A percentile compares a stretch with the other conserved stretches of the same genome.
Conservation (phyloP, 202 grass and related monocot genomes). For the Cymbopogon flexuosus region DNA sequence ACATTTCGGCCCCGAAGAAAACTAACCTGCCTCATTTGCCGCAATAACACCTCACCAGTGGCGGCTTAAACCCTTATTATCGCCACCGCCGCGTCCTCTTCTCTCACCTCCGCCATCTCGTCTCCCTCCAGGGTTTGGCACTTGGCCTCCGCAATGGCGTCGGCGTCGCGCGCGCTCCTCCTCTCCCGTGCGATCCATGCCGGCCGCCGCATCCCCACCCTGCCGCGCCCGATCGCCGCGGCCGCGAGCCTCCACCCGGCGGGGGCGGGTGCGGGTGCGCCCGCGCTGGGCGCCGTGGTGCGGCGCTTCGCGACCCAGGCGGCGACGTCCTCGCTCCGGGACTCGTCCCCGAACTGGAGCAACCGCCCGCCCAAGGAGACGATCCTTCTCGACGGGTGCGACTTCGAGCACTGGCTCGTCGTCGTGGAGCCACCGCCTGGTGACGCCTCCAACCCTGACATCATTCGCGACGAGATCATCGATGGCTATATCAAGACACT, state of each 20-base stretch:
- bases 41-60: background rate
- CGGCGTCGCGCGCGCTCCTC: slow-evolving; percentile 36
- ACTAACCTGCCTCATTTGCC: background rate
- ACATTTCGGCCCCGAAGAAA: background rate
- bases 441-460: slow-evolving; percentile 26
- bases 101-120: background rate
- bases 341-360: slow-evolving; percentile 65
- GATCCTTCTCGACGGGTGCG: slow-evolving; percentile 67
- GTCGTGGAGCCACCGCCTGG: slow-evolving; percentile 60
- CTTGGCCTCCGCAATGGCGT: slow-evolving; percentile 10
- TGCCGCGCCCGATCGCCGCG: slow-evolving; percentile 28
- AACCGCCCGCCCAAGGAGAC: slow-evolving; percentile 67
- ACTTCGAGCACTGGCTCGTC: slow-evolving; percentile 74
- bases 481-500: slow-evolving; percentile 61
- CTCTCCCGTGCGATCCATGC: slow-evolving; percentile 12
- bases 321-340: slow-evolving; percentile 51
- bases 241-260: slow-evolving; percentile 29
- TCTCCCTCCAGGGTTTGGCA: slow-evolving; percentile 27
- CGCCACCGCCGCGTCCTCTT: background rate
- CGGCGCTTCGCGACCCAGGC: slow-evolving; percentile 50
- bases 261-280: background rate
- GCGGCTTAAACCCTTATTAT: slow-evolving; percentile 38
- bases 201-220: background rate
- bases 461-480: slow-evolving; percentile 54
- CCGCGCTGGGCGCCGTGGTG: background rate